phyloP scores from a whole-genome alignment of 2,329 filamentous ascomycete genomes.

The Chaetomium globosum region DNA sequence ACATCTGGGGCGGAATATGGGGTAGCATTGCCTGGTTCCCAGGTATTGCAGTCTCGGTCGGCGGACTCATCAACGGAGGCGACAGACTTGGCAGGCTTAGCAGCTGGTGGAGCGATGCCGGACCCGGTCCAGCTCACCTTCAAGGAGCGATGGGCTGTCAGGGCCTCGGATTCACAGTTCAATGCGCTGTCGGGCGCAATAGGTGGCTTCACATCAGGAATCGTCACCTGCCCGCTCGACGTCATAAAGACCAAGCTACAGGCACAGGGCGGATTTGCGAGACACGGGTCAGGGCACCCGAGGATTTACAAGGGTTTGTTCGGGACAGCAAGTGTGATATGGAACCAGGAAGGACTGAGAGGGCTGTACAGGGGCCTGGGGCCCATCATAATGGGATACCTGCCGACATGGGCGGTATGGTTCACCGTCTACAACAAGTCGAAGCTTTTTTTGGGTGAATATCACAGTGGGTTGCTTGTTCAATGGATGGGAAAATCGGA shows the following conservation, averaged over 20 bases:
- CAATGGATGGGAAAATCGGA: neutral
- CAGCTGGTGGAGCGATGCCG: slow-evolving; percentile 36
- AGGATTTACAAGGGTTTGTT: slow-evolving; percentile 81
- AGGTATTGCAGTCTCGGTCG: slow-evolving; percentile 28
- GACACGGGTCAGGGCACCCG: slow-evolving; percentile 48
- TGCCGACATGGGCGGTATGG: slow-evolving; percentile 98
- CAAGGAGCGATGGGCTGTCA: slow-evolving; percentile 59
- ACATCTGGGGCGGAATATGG: slow-evolving; percentile 39
- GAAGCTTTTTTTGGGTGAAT: slow-evolving; percentile 70
- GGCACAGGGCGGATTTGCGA: slow-evolving; percentile 81
- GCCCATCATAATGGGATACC: slow-evolving; percentile 91
- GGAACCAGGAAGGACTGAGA: slow-evolving; percentile 81
- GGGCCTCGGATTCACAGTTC: slow-evolving; percentile 65
- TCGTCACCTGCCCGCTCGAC: slow-evolving; percentile 95
- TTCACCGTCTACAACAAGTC: slow-evolving; percentile 94
- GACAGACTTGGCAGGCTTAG: slow-evolving; percentile 17
- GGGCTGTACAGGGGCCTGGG: slow-evolving; percentile 93
- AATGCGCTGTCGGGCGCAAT: slow-evolving; percentile 85
- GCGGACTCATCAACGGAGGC: slow-evolving; percentile 14
- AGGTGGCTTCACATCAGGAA: slow-evolving; percentile 87
- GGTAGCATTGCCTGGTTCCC: slow-evolving; percentile 30
- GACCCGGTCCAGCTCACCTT: slow-evolving; percentile 44
- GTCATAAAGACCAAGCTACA: slow-evolving; percentile 99
- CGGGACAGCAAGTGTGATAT: slow-evolving; percentile 84
- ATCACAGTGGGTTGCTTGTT: slow-evolving; percentile 57